A percentile compares a stretch with the other conserved stretches of the same genome.
phyloP scores from a whole-genome alignment of 2,329 filamentous ascomycete genomes.

The Diaporthe australafricana region DNA sequence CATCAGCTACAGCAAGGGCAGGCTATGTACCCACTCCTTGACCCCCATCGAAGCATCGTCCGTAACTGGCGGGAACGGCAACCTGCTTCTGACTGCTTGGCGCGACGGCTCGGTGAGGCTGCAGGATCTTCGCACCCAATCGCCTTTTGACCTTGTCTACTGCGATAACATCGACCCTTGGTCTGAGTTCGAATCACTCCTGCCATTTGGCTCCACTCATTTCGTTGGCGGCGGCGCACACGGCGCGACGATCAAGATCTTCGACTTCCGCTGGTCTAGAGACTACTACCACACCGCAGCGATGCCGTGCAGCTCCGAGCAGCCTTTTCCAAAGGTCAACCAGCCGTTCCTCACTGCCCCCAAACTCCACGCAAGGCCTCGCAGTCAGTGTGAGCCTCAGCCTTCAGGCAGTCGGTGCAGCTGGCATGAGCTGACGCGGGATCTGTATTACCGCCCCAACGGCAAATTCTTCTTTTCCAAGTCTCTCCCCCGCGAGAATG shows the following conservation, averaged over 20 bases:
- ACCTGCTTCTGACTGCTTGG: conserved; percentile 63
- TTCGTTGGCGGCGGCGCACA: conserved; percentile 63
- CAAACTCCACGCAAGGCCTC: conserved; percentile 19
- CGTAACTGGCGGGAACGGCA: conserved; percentile 48
- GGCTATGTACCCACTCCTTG: conserved; percentile 54
- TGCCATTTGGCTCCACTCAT: conserved; percentile 61
- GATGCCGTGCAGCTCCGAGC: conserved; percentile 55
- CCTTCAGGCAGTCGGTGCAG: conserved; percentile 50
- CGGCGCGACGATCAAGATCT: conserved; percentile 59
- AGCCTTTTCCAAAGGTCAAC: conserved; percentile 51
- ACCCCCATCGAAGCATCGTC: conserved; percentile 54
- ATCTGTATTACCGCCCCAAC: conserved; percentile 61
- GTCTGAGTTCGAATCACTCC: conserved; percentile 58
- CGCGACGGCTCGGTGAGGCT: conserved; percentile 62
- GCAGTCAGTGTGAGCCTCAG: conserved; percentile 49
- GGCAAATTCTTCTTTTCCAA: conserved; percentile 58
- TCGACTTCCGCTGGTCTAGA: conserved; percentile 64
- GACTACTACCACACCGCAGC: conserved; percentile 61
- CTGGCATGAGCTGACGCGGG: conserved; percentile 60
- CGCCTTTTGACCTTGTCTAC: conserved; percentile 59
- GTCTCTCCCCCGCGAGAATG: conserved; percentile 40
- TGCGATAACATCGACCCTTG: conserved; percentile 64
- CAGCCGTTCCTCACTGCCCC: conserved; percentile 45
- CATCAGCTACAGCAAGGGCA: conserved; percentile 41
- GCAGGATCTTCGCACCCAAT: conserved; percentile 62